phyloP scores from a whole-genome alignment of 495 filamentous ascomycete genomes.

The Annulohypoxylon maeteangense region DNA sequence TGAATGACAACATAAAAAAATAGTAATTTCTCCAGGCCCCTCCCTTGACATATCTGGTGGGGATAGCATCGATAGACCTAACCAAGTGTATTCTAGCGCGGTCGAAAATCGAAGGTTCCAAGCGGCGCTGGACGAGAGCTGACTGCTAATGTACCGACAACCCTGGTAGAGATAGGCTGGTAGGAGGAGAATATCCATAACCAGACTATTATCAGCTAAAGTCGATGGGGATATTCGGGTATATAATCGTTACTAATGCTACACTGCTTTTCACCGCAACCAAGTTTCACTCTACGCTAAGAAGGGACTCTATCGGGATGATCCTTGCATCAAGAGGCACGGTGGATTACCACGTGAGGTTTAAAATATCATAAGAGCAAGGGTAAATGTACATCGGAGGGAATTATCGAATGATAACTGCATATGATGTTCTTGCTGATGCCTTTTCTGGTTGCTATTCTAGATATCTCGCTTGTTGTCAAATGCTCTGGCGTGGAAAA shows the following conservation, averaged over 20 bases:
- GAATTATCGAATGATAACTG: not conserved
- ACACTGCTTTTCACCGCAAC: slow-evolving; percentile 18
- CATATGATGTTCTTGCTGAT: not conserved
- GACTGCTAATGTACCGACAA: slow-evolving; percentile 23
- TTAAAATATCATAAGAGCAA: slow-evolving; percentile 23
- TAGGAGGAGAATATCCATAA: slow-evolving; percentile 3
- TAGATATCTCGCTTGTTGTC: not conserved
- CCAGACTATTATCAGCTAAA: slow-evolving; percentile 14
- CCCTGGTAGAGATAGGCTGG: not conserved
- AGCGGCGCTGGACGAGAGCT: slow-evolving; percentile 1
- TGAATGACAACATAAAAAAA: slow-evolving; percentile 8
- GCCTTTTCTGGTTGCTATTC: not conserved
- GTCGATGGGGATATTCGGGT: slow-evolving; percentile 15
- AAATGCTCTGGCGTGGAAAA: not conserved
- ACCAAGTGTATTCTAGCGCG: slow-evolving; percentile 2
- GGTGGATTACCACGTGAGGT: slow-evolving; percentile 27
- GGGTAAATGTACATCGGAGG: slow-evolving; percentile 2
- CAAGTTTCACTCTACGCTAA: slow-evolving; percentile 39
- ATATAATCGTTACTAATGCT: slow-evolving; percentile 20
- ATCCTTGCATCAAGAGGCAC: slow-evolving; percentile 27
- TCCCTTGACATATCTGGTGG: slow-evolving; percentile 16
- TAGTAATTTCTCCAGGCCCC: slow-evolving; percentile 23
- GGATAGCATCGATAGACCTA: slow-evolving; percentile 4
- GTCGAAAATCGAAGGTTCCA: not conserved
- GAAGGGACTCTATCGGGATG: slow-evolving; percentile 32